Conservation (phyloP, 176 grass and related monocot genomes). For the Oryza brachyantha region DNA sequence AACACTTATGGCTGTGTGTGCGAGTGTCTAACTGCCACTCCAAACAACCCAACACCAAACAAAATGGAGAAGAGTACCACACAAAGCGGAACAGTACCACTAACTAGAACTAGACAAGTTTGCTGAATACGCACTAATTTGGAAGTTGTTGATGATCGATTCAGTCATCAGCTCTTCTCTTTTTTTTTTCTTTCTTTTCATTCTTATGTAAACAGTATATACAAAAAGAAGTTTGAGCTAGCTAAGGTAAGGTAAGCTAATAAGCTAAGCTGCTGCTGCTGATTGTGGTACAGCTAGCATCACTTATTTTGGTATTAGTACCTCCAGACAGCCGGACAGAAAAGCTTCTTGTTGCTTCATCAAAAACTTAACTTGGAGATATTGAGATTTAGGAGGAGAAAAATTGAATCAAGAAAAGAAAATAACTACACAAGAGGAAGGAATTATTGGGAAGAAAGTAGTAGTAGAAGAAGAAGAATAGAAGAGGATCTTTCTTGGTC, state of each 20-base stretch:
- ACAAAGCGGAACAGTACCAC: no score
- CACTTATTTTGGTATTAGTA: constrained; percentile 20
- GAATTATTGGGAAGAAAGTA: constrained; percentile 7
- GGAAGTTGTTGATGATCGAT: no score
- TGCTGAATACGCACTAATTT: no score
- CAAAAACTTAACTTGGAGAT: not conserved
- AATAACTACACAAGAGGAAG: constrained; percentile 1
- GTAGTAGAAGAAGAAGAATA: constrained; percentile 12
- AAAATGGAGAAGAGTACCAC: not conserved
- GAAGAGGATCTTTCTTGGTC: constrained; percentile 28
- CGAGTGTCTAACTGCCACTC: not conserved
- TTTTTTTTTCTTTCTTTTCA: not conserved
- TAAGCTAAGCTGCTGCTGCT: not conserved
- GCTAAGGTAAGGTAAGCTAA: not conserved
- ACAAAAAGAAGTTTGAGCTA: not conserved
- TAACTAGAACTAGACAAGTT: not conserved
- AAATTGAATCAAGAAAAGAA: not conserved
- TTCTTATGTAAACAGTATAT: not conserved
- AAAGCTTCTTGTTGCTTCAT: not conserved
- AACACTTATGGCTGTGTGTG: no score
- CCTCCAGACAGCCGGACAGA: not conserved
- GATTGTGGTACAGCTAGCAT: not conserved
- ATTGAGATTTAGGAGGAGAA: not conserved
- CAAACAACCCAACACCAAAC: not conserved
- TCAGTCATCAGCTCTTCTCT: not conserved